A percentile compares a stretch with the other conserved stretches of the same genome.
Conservation (phyloP, 441 rosid species). For the Mallotus japonicus region DNA sequence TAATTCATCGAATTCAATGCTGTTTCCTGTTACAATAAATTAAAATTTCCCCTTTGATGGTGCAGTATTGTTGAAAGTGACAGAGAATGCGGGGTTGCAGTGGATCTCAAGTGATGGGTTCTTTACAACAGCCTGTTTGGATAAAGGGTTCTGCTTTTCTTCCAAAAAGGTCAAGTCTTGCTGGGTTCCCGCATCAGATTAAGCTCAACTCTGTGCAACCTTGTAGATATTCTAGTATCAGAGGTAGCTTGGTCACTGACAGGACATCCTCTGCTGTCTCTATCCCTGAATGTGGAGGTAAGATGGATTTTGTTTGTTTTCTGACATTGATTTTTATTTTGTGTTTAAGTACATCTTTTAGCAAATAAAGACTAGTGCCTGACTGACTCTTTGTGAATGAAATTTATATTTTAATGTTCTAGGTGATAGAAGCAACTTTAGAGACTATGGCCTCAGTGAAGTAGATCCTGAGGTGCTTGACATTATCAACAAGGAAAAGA, state of each 20-base stretch:
- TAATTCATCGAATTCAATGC: too few relatives aligned
- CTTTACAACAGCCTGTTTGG: constrained; percentile 49
- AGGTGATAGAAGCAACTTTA: constrained; percentile 49
- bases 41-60: too few relatives aligned
- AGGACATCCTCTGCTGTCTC: constrained; percentile 49
- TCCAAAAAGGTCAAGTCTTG: constrained; percentile 24
- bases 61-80: neutral
- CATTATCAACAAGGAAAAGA: constrained; percentile 68
- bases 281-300: constrained; percentile 43
- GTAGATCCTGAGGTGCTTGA: constrained; percentile 74
- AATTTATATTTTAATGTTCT: constrained; percentile 2
- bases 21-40: too few relatives aligned
- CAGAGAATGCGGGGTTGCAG: constrained; percentile 45
- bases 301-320: neutral
- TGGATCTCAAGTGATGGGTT: constrained; percentile 49
- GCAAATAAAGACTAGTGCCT: neutral
- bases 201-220: constrained; percentile 41
- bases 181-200: constrained; percentile 39
- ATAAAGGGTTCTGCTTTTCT: constrained; percentile 35
- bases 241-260: constrained; percentile 47
- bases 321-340: neutral
- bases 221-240: constrained; percentile 30
- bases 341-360: neutral
- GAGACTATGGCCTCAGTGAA: constrained; percentile 52
- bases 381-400: neutral